Base-by-base conservation (phyloP, 2,329 filamentous ascomycete species). In the Pseudogymnoascus sp. region DNA sequence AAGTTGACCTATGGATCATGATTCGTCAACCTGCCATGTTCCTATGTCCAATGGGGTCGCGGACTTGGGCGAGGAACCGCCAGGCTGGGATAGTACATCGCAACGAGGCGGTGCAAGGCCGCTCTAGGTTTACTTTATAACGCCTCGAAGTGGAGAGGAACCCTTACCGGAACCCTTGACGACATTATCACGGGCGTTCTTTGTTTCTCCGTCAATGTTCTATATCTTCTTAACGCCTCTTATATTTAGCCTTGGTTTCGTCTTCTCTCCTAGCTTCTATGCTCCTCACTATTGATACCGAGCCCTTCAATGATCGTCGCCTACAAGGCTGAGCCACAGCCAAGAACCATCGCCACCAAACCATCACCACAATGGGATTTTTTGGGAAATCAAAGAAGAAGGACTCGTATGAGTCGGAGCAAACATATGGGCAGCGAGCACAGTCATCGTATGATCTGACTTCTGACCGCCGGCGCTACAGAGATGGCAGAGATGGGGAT, bases 291-390 rank as follows among this genome's bases (percentile, higher is more conserved):
- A 33, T 19, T 55, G 22, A 19, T 8, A 33, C 9, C 25, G 45
- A 55, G n/a, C n/a, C 45, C 28, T 33, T 55, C 45, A 55, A 55
- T 30, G 45, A 55, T 55, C 45, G 45, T 19, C 45, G 45, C 45
- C 45, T 49, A 42, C 25, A 60, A 60, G 58, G 58, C 38, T 60
- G 58, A 60, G 25, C 58, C 33, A 60, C 58, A 60, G 58, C 58
- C 58, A 38, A 38, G 11, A 9, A 16, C 30, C 23, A 63, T 67
- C 11, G 60, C n/a, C 45, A 64, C 61, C 8, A 62, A 42, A 30
- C 41, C 63, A 45, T 60, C 62, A 6, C 36, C 11, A 59, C 33
- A 45, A 60, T 60, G 59, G 45, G 45, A 30, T n/a, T 55, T 33
- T 55, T 55, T 19, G 45, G 45, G n/a, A 55, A 16, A 28, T 55